Conservation (phyloP, 352 stramenopile genomes). For the Globisporangium solare region DNA sequence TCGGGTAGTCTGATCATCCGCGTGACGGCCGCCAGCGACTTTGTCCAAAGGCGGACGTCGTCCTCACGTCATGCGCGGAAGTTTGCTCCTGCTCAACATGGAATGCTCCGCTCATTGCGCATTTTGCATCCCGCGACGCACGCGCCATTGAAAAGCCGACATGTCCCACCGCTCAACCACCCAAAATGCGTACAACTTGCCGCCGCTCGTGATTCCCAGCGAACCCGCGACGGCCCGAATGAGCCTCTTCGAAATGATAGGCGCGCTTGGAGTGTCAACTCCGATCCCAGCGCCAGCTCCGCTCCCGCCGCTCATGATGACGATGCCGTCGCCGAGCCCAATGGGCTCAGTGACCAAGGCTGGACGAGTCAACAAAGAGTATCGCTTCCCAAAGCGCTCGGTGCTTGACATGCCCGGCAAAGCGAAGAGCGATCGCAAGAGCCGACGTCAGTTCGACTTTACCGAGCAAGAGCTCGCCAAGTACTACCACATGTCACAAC, state of each 20-base stretch:
- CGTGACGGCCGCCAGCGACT: neutral
- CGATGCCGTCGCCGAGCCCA: neutral
- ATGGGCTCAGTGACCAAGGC: neutral
- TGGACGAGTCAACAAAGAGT: neutral
- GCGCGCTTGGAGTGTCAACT: neutral
- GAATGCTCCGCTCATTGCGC: neutral
- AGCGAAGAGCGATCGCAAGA: conserved; percentile 28
- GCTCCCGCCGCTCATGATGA: neutral
- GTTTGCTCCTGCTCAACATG: no score
- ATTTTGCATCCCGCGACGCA: neutral
- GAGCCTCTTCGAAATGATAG: neutral
- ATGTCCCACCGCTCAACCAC: neutral
- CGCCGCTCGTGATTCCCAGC: neutral
- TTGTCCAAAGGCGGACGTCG: neutral
- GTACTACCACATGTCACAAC: conserved; percentile 55
- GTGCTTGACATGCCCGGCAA: conserved; percentile 18
- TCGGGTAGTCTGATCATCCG: no score
- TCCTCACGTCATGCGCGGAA: neutral
- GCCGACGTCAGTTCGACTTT: conserved; percentile 51
- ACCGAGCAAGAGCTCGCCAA: conserved; percentile 45
- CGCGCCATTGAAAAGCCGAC: neutral
- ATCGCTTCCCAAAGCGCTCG: conserved; percentile 1
- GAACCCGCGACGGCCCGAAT: neutral
- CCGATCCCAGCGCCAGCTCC: neutral
- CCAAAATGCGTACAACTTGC: neutral